A percentile compares a stretch with the other conserved stretches of the same genome.
These are phyloP conservation scores for Saccharomycopsis fermentans DNA, from an alignment of 805 yeast species.

Conservation along the genomic window DNA sequence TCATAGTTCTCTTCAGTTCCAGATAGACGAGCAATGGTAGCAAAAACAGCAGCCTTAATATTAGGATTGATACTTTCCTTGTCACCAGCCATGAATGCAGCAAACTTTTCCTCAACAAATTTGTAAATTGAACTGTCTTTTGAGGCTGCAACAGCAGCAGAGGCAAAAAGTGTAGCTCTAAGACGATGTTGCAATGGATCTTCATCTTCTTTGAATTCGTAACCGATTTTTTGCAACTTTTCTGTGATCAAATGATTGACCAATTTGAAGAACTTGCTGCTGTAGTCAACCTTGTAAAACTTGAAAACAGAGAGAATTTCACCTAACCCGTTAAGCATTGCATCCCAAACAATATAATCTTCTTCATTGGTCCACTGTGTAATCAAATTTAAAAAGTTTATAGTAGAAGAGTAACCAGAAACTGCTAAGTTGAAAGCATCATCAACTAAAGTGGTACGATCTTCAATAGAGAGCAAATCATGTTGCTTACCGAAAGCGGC, in stretches of 20 bases:
- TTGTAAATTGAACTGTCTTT: constrained; percentile 29
- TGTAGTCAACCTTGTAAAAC: constrained; percentile 38
- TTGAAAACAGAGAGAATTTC: constrained; percentile 43
- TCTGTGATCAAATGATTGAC: constrained; percentile 43
- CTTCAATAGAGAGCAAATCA: constrained; percentile 58
- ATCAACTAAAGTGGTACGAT: constrained; percentile 72
- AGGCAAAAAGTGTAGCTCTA: constrained; percentile 50
- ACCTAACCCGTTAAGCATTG: constrained; percentile 40
- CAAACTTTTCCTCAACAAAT: constrained; percentile 38
- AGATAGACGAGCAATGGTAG: constrained; percentile 57
- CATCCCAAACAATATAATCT: constrained; percentile 61
- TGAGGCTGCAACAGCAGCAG: constrained; percentile 40
- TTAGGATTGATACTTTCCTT: constrained; percentile 64
- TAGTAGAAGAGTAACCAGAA: constrained; percentile 58
- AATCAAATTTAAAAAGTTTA: constrained; percentile 49
- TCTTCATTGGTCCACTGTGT: constrained; percentile 49
- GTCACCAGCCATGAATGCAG: constrained; percentile 49
- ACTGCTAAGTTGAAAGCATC: constrained; percentile 65
- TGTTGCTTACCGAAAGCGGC: constrained; percentile 49
- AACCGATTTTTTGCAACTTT: constrained; percentile 50
- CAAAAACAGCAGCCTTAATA: constrained; percentile 56
- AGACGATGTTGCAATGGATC: constrained; percentile 55
- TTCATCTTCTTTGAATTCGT: constrained; percentile 47
- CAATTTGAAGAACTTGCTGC: constrained; percentile 41
- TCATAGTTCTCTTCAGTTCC: constrained; percentile 48